phyloP scores from a whole-genome alignment of 352 stramenopile genomes.

The Phytophthora cryptogea region DNA sequence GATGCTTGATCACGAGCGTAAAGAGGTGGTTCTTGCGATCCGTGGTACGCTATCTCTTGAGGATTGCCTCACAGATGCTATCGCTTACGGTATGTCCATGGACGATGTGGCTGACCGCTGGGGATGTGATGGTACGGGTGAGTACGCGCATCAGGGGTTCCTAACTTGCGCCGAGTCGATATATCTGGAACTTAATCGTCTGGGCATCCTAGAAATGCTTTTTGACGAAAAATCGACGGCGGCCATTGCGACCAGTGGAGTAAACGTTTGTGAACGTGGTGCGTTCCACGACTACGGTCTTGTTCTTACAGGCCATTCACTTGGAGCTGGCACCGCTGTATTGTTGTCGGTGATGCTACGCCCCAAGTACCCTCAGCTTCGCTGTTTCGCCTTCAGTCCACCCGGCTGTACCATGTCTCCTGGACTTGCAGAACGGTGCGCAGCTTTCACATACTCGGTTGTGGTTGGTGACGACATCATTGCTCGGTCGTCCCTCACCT shows the following conservation, averaged over 20 bases:
- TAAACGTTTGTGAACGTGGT: conserved; percentile 68
- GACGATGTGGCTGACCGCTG: conserved; percentile 68
- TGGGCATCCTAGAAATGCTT: conserved; percentile 86
- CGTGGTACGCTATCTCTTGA: conserved; percentile 86
- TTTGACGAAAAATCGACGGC: conserved; percentile 64
- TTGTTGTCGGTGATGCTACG: conserved; percentile 79
- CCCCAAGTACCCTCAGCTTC: conserved; percentile 77
- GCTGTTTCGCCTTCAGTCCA: conserved; percentile 82
- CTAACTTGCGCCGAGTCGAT: conserved; percentile 75
- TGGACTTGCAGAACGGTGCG: conserved; percentile 56
- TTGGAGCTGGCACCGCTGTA: conserved; percentile 75
- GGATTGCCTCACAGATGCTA: conserved; percentile 87
- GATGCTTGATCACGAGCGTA: conserved; percentile 72
- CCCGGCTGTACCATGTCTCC: conserved; percentile 83
- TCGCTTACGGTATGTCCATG: conserved; percentile 82
- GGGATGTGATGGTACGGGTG: conserved; percentile 67
- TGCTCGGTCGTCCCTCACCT: conserved; percentile 75
- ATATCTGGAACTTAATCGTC: conserved; percentile 73
- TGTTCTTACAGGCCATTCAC: conserved; percentile 81
- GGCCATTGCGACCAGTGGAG: conserved; percentile 45
- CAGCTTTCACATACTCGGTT: conserved; percentile 74
- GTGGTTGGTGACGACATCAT: conserved; percentile 89
- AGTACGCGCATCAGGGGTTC: conserved; percentile 86
- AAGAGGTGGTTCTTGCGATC: conserved; percentile 81
- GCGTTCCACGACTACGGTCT: conserved; percentile 76